These are phyloP conservation scores for Rosa multiflora DNA, from an alignment of 306 rosid genomes.

Conservation along the genomic window DNA sequence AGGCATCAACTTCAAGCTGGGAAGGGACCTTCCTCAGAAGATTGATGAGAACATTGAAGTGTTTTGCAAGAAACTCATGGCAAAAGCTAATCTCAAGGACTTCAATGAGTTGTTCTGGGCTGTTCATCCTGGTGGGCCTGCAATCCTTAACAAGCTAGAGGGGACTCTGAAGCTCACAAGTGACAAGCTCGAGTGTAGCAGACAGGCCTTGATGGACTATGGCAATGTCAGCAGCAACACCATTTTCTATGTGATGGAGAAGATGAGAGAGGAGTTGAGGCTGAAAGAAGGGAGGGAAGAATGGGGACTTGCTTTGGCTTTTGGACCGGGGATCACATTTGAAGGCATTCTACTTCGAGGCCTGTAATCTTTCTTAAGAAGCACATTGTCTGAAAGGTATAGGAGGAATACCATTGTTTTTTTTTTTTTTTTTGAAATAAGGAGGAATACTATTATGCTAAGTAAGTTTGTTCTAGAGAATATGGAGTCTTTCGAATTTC, in stretches of 20 bases:
- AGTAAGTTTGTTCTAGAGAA: background rate
- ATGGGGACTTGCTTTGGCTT: conserved; percentile 94
- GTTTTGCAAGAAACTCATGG: conserved; percentile 71
- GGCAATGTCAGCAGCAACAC: conserved; percentile 97
- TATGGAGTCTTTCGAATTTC: background rate
- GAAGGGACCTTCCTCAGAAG: conserved; percentile 89
- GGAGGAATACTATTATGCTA: background rate
- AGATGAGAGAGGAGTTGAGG: conserved; percentile 65
- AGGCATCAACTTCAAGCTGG: conserved; percentile 87
- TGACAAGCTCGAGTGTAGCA: conserved; percentile 74
- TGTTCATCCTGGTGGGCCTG: conserved; percentile 95
- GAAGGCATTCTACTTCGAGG: conserved; percentile 94
- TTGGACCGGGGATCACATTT: conserved; percentile 96
- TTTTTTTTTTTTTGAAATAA: too few relatives aligned
- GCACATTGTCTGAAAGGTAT: background rate
- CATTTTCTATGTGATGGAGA: conserved; percentile 84
- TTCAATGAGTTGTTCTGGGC: conserved; percentile 92
- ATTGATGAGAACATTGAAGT: conserved; percentile 88
- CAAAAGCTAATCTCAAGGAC: conserved; percentile 35
- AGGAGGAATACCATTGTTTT: background rate
- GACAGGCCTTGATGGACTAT: conserved; percentile 77
- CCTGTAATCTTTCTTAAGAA: conserved; percentile 26
- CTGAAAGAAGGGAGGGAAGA: conserved; percentile 56
- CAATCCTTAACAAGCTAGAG: conserved; percentile 78
- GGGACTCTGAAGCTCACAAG: conserved; percentile 43